phyloP scores from a whole-genome alignment of 208 protist genomes.

The Zelonia costaricensis region DNA sequence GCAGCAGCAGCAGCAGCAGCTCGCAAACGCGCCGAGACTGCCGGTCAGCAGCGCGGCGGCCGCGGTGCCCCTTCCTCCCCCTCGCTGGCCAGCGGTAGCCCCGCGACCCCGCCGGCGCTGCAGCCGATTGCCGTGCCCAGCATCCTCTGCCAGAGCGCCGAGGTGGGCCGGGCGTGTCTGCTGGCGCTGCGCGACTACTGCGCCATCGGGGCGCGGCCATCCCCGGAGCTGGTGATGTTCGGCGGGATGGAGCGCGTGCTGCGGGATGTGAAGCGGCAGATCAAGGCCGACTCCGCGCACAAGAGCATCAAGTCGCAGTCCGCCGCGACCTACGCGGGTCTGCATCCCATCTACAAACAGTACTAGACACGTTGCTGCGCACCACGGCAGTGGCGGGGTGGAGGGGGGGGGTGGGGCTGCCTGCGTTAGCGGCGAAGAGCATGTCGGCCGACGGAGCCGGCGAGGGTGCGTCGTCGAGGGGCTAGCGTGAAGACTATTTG shows the following conservation, averaged over 20 bases:
- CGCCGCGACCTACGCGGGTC: slow-evolving; percentile 11
- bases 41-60: neutral
- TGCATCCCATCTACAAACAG: slow-evolving; percentile 49
- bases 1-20: slow-evolving; percentile 1
- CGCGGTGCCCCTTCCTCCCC: neutral
- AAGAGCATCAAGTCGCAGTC: slow-evolving; percentile 22
- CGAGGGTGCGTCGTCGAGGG: no score
- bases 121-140: slow-evolving; percentile 44
- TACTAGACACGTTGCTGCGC: no score
- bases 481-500: no score
- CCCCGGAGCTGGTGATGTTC: slow-evolving; percentile 45
- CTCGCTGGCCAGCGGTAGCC: neutral
- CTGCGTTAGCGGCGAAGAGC: no score
- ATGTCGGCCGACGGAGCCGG: no score
- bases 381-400: no score
- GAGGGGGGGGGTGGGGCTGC: no score
- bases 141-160: slow-evolving; percentile 71
- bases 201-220: slow-evolving; percentile 29
- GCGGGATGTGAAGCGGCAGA: slow-evolving; percentile 60
- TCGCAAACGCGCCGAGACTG: no score
- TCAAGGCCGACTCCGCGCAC: slow-evolving; percentile 18
- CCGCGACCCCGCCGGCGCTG: slow-evolving; percentile 12
- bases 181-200: slow-evolving; percentile 85
- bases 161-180: slow-evolving; percentile 67
- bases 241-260: slow-evolving; percentile 70